Conservation (phyloP, 768 basidiomycete species). For the Pleurotus sapidus region DNA sequence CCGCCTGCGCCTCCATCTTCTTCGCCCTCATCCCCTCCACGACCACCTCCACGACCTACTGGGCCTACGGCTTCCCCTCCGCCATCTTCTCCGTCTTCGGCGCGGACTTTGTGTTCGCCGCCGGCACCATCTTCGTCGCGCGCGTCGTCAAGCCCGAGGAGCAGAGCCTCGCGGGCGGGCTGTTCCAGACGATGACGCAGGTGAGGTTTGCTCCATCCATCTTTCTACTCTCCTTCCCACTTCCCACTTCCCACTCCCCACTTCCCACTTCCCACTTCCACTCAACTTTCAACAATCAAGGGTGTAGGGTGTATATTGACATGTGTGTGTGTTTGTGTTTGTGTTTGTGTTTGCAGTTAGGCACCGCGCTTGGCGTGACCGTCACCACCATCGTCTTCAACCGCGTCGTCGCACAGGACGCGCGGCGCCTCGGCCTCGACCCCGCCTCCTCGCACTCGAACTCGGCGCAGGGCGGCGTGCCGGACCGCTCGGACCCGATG, state of each 20-base stretch:
- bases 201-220: conserved; percentile 28
- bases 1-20: conserved; percentile 54
- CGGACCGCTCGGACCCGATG: conserved; percentile 23
- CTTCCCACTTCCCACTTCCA: too few relatives aligned
- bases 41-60: conserved; percentile 58
- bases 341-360: conserved; percentile 53
- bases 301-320: too few relatives aligned
- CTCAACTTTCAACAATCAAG: too few relatives aligned
- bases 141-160: conserved; percentile 65
- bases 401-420: conserved; percentile 33
- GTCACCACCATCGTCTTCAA: conserved; percentile 73
- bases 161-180: conserved; percentile 71
- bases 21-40: conserved; percentile 64
- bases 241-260: too few relatives aligned
- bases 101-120: conserved; percentile 73
- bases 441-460: too few relatives aligned
- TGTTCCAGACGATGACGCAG: conserved; percentile 81
- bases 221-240: too few relatives aligned
- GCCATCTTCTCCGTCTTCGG: conserved; percentile 66
- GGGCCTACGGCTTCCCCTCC: conserved; percentile 76
- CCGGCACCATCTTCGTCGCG: conserved; percentile 74
- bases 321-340: too few relatives aligned
- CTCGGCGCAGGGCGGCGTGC: conserved; percentile 13
- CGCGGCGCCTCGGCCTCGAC: conserved; percentile 12
- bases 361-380: conserved; percentile 67